These are phyloP conservation scores for Aphanomyces astaci DNA, from an alignment of 352 stramenopile species.

Conservation along the genomic window DNA sequence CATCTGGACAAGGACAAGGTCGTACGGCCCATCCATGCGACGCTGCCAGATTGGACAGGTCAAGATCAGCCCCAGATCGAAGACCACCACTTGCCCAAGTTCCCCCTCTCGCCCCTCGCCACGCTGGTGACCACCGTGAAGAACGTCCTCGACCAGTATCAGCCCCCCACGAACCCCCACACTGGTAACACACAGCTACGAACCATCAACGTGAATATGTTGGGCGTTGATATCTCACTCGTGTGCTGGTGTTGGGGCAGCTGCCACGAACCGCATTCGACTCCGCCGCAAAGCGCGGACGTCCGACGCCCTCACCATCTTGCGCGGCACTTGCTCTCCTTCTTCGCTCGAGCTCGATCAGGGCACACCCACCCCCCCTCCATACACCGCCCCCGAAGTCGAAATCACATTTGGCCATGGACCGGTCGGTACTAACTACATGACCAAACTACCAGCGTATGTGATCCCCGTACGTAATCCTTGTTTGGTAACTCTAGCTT, in stretches of 20 bases:
- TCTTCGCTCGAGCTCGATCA: neutral
- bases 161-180: conserved; percentile 1
- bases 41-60: conserved; percentile 45
- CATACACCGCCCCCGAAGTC: conserved; percentile 30
- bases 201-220: no score
- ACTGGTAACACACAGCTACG: no score
- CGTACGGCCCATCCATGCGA: conserved; percentile 56
- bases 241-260: no score
- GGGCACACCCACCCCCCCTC: neutral
- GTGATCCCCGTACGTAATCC: no score
- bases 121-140: neutral
- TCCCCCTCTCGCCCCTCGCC: neutral
- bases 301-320: conserved; percentile 24
- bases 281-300: conserved; percentile 1
- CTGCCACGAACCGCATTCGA: conserved; percentile 11
- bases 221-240: no score
- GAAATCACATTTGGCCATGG: conserved; percentile 62
- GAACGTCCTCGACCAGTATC: conserved; percentile 6
- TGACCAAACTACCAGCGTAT: no score
- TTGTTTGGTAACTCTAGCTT: conserved; percentile 32
- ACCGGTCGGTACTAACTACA: conserved; percentile 33
- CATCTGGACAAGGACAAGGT: conserved; percentile 82
- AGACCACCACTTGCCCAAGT: conserved; percentile 2
- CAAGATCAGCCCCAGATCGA: conserved; percentile 34
- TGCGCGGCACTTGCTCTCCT: conserved; percentile 18